Evolutionary conservation across 2,329 filamentous ascomycete species (phyloP).

Genomic region (Orbilia ellipsospora): DNA sequence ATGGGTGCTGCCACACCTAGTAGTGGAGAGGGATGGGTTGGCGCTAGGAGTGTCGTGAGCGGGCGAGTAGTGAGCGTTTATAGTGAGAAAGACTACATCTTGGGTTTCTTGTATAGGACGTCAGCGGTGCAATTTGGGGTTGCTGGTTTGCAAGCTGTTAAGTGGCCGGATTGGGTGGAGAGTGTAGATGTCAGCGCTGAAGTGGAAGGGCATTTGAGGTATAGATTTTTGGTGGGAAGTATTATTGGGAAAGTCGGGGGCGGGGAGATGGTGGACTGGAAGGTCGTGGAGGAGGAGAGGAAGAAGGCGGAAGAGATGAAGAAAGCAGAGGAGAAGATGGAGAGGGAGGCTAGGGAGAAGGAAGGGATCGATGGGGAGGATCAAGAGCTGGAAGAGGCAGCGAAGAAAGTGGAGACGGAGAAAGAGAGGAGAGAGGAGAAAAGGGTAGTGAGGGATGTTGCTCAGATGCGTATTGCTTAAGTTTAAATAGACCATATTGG

Average conservation of each 20-base stretch:
- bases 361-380: constrained; percentile 29
- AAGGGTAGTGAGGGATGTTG: constrained; percentile 58
- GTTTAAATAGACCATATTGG: neutral
- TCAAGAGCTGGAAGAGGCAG: constrained; percentile 48
- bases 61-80: constrained; percentile 89
- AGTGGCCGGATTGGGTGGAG: constrained; percentile 74
- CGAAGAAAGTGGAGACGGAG: constrained; percentile 56
- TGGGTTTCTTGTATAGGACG: constrained; percentile 87
- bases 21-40: constrained; percentile 78
- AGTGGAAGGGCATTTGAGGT: constrained; percentile 76
- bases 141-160: constrained; percentile 81
- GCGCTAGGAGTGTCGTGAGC: constrained; percentile 79
- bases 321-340: constrained; percentile 49
- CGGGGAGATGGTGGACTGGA: constrained; percentile 71
- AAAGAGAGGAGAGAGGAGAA: constrained; percentile 47
- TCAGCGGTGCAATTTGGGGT: constrained; percentile 84
- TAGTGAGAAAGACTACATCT: constrained; percentile 85
- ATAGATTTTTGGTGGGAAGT: constrained; percentile 74
- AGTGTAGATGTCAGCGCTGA: constrained; percentile 75
- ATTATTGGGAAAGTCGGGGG: constrained; percentile 76
- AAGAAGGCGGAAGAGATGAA: constrained; percentile 49
- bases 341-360: constrained; percentile 49
- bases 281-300: constrained; percentile 62
- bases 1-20: constrained; percentile 81
- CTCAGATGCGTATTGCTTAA: constrained; percentile 30